These are phyloP conservation scores for Zea mays DNA, from an alignment of 176 grass and related monocot genomes.

Conservation along the genomic window DNA sequence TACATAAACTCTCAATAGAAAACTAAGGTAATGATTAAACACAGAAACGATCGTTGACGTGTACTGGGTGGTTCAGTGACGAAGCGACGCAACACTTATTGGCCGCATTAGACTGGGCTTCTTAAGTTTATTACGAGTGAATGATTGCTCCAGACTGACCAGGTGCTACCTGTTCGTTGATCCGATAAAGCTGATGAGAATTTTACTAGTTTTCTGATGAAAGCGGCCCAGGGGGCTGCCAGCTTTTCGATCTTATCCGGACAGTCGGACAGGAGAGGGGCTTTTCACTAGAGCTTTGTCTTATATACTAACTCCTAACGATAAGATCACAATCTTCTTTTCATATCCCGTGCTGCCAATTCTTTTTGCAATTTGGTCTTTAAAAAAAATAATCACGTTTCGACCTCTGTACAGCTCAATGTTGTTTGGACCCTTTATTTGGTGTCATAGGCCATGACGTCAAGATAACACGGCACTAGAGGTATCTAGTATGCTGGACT, in stretches of 20 bases:
- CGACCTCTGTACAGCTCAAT: too few species aligned
- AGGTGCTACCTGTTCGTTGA: not conserved
- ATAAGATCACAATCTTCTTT: conserved; percentile 6
- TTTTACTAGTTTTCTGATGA: not conserved
- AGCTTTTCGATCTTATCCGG: conserved; percentile 21
- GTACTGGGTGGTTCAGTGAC: not conserved
- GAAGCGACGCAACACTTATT: not conserved
- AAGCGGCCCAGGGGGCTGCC: not conserved
- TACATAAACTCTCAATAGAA: not conserved
- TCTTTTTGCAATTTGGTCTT: too few species aligned
- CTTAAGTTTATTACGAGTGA: not conserved
- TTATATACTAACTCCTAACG: not conserved
- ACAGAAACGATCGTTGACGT: not conserved
- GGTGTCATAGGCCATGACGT: too few species aligned
- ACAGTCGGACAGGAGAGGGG: not conserved
- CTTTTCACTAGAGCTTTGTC: conserved; percentile 36
- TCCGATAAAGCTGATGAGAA: not conserved
- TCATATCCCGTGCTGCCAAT: not conserved
- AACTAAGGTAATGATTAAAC: not conserved
- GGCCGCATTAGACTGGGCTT: not conserved
- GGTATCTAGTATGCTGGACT: too few species aligned
- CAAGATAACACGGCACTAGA: too few species aligned
- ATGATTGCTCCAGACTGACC: not conserved
- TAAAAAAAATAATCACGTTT: too few species aligned
- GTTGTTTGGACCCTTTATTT: too few species aligned